Conservation (phyloP, 129 eudicot genomes). For the Cynara cardunculus region DNA sequence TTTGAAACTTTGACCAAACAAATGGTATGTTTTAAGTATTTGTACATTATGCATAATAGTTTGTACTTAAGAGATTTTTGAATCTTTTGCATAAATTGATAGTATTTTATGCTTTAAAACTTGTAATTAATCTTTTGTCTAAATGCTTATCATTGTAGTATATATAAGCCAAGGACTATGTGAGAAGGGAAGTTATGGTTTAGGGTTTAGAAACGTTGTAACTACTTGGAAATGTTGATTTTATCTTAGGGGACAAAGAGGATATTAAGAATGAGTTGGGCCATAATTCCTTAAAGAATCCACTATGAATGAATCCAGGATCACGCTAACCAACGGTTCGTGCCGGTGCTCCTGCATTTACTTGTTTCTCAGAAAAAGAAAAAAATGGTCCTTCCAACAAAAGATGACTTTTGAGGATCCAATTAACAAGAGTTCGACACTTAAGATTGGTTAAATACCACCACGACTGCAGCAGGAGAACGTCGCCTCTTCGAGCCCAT, state of each 20-base stretch:
- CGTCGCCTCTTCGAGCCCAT: conserved; percentile 58
- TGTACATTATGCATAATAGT: too few species aligned
- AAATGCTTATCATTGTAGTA: too few species aligned
- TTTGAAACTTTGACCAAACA: too few species aligned
- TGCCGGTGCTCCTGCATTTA: conserved; percentile 73
- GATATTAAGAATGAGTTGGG: conserved; percentile 35
- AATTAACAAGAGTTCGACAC: neutral
- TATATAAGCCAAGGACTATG: too few species aligned
- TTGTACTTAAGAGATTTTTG: too few species aligned
- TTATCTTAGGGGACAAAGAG: neutral
- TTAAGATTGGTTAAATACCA: conserved; percentile 36
- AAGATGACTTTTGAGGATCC: conserved; percentile 6
- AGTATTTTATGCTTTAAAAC: too few species aligned
- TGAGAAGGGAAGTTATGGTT: too few species aligned
- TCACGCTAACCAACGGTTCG: conserved; percentile 91
- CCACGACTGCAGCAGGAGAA: conserved; percentile 82
- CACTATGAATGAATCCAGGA: conserved; percentile 76
- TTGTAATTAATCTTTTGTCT: too few species aligned
- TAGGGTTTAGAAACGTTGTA: neutral
- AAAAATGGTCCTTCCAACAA: conserved; percentile 10
- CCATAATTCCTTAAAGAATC: conserved; percentile 72
- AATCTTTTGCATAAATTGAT: too few species aligned
- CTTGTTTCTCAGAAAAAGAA: neutral
- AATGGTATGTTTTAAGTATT: too few species aligned
- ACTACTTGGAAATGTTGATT: neutral